phyloP scores from a whole-genome alignment of 179 eudicot genomes.

The Sideroxylon spinosum region DNA sequence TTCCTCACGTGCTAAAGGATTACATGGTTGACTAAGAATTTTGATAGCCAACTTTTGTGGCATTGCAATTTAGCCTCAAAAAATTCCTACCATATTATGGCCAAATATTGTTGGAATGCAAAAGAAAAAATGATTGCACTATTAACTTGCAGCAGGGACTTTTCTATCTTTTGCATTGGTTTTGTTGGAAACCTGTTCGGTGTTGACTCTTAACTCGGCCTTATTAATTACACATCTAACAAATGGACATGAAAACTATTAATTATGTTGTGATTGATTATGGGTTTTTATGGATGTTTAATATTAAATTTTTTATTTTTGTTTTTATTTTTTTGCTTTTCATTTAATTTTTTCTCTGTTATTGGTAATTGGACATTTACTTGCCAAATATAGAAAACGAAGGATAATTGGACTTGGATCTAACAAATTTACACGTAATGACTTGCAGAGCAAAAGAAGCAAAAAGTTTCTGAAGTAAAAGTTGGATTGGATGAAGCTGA shows the following conservation, averaged over 20 bases:
- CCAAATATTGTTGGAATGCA: background rate
- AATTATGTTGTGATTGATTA: background rate
- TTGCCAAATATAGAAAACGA: background rate
- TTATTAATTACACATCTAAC: background rate
- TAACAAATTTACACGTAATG: background rate
- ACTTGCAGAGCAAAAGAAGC: constrained; percentile 68
- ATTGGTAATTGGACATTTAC: background rate
- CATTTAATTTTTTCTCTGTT: background rate
- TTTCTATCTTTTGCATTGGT: background rate
- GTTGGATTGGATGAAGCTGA: constrained; percentile 60
- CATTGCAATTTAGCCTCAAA: too few relatives aligned
- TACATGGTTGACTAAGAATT: too few relatives aligned
- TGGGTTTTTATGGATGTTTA: background rate
- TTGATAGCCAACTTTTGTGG: too few relatives aligned
- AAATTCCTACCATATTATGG: too few relatives aligned
- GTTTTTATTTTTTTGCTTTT: background rate
- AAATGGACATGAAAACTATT: background rate
- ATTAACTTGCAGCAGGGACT: background rate
- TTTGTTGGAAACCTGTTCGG: background rate
- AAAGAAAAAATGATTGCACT: constrained; percentile 5
- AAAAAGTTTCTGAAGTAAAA: constrained; percentile 49
- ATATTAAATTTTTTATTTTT: background rate
- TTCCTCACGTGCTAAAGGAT: too few relatives aligned
- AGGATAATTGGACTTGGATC: background rate
- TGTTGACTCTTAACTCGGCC: background rate